Base-by-base conservation (phyloP, 164 flowering plant genomes). In the Chloranthus sessilifolius region DNA sequence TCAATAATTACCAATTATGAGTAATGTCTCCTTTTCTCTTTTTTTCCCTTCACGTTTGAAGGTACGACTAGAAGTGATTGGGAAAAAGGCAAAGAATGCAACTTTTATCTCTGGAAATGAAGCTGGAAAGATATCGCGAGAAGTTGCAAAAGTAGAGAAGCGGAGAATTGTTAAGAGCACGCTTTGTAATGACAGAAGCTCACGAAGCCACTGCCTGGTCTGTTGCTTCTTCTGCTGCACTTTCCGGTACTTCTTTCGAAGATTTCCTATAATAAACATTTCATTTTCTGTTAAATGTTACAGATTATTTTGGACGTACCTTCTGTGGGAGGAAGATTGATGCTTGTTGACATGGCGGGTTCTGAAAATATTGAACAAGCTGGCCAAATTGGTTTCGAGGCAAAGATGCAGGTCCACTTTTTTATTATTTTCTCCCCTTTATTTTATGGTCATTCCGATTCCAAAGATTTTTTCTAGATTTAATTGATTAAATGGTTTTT, bases 261-360 rank as follows among this genome's bases (percentile, higher is more conserved):
- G 19, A 33, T 24, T 41, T 12, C 10, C 4, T 28, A 34, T 5
- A 4, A 37, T 30, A 48, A 31, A n/a, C n/a, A n/a, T 48, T 31
- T 47, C 15, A 11, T 30, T 21, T 23, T 7, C 38, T 4, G 39
- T 30, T 8, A 14, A 10, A 10, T 33, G 16, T 26, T 66, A 50
- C 63, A 92, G 99, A 81, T 92, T 58, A 92, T 86, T 45, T 72
- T 92, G 50, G 99, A 92, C 61, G 97, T 84, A 22, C 99, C 99
- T 14, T 71, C 81, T 0, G 95, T 86, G 21, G 99, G 99, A 43
- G 99, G 99, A 53, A 63, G 89, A 30, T 66, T 92, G 43, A 86
- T 92, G 97, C 97, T 92, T 42, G 99, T 92, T 4, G 99, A 92
- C 68, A 92, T 92, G 99, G 99, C 99, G 0, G 99, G 99, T 25